phyloP scores from a whole-genome alignment of 768 basidiomycete genomes.

The Russula dissimulans region DNA sequence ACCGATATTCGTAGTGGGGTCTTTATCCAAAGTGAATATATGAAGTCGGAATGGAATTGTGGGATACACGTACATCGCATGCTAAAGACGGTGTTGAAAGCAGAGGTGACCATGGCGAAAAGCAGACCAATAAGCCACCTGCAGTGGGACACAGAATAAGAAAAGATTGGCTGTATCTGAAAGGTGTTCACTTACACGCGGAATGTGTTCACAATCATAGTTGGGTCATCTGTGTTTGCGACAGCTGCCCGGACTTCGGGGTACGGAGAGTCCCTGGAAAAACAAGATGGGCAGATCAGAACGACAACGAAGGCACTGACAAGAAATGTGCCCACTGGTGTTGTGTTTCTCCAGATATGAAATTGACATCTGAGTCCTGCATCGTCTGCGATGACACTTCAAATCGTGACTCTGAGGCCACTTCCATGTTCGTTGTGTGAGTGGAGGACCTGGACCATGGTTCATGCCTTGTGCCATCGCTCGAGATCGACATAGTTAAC shows the following conservation, averaged over 20 bases:
- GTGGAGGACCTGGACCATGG: constrained; percentile 37
- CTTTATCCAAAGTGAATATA: constrained; percentile 29
- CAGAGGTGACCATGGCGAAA: constrained; percentile 46
- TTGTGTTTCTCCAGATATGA: constrained; percentile 38
- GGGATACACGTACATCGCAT: constrained; percentile 45
- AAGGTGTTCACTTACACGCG: constrained; percentile 41
- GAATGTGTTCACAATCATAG: constrained; percentile 75
- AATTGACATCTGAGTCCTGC: constrained; percentile 24
- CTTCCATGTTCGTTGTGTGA: constrained; percentile 41
- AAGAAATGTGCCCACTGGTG: constrained; percentile 50
- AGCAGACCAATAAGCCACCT: constrained; percentile 68
- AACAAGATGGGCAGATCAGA: neutral
- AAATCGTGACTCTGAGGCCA: constrained; percentile 36
- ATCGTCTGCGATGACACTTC: constrained; percentile 27
- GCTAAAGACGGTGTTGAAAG: constrained; percentile 54
- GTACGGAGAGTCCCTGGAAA: constrained; percentile 71
- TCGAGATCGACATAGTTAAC: constrained; percentile 27
- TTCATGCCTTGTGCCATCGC: constrained; percentile 32
- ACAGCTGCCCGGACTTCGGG: constrained; percentile 84
- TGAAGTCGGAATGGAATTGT: neutral
- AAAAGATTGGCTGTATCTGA: neutral
- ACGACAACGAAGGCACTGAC: neutral
- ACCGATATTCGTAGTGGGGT: constrained; percentile 55
- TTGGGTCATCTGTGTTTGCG: constrained; percentile 67
- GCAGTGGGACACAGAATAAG: neutral